Conservation (phyloP, 176 grass and related monocot genomes). For the Poa annua region DNA sequence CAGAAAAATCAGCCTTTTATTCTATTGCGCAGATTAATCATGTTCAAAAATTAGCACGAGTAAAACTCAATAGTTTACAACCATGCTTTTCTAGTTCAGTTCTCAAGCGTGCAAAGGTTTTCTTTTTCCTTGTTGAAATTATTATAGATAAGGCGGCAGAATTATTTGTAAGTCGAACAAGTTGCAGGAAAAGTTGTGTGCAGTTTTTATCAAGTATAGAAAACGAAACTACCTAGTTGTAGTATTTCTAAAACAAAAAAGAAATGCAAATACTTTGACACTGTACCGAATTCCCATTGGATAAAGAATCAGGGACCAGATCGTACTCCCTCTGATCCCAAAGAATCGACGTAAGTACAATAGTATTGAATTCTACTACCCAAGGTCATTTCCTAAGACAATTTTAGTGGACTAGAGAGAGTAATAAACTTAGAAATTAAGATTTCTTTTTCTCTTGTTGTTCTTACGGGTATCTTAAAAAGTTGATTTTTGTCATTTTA, state of each 20-base stretch:
- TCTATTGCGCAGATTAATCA: neutral
- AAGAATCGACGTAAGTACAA: too few species aligned
- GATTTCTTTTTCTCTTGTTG: neutral
- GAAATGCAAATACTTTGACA: neutral
- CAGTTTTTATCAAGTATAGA: neutral
- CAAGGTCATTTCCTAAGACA: too few species aligned
- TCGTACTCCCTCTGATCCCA: too few species aligned
- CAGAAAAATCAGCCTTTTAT: neutral
- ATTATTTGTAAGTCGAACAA: too few species aligned
- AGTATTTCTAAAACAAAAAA: neutral
- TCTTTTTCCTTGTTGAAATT: neutral
- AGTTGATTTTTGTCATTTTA: neutral
- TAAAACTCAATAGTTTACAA: neutral
- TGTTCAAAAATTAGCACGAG: neutral
- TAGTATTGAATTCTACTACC: too few species aligned
- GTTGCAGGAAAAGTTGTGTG: neutral
- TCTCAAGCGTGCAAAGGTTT: neutral
- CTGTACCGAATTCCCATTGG: neutral
- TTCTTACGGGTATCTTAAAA: neutral
- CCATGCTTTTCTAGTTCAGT: neutral
- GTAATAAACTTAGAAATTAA: neutral
- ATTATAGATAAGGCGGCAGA: neutral
- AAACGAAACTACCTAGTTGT: neutral
- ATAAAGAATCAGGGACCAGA: neutral
- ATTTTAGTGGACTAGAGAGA: too few species aligned